Evolutionary conservation across 2,329 filamentous ascomycete genomes (phyloP), one percentile per base, ranked within the genome.

Genomic region (Cladosporium cucumerinum): DNA sequence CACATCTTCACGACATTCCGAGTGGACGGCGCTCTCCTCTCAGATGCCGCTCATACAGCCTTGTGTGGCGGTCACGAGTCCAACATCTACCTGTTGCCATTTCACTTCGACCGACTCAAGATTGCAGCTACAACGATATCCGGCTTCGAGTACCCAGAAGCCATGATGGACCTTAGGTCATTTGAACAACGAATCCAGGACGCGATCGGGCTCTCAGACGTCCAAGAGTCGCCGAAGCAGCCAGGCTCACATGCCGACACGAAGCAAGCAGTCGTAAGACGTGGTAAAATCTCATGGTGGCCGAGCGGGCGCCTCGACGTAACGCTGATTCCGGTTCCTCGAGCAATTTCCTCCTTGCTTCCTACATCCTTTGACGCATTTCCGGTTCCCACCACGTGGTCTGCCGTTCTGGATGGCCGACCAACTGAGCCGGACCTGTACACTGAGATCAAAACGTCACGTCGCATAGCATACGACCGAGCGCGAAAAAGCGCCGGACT

Each of bases 381-480:
- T 8, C 3, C 23, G 18, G n/a, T 18, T n/a, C 26, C 23, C 2
- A 30, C 30, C 4, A 30, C 14, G 1, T 77, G 75, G 74, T 72
- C 75, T 2, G 65, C 89, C 18, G 76, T 79, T 16, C 72, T 89
- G 14, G 87, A 89, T 74, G 78, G 79, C 0, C 65, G 78, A 30
- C 72, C 79, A 3, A 89, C 84, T 0, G 71, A 74, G 0, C 80
- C 83, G 0, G 83, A 83, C 0, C 83, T 86, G n/a, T 90, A 89
- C 73, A 97, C 93, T 0, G 87, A 89, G 65, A 91, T 90, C 80
- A 98, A 99, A 77, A 98, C 94, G 0, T 95, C 91, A 0, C 81
- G 84, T 57, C 86, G 94, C 16, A 79, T 81, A 11, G 82, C 87
- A 74, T 98, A 98, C 76, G 86, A 90, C 54, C 80, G 79, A 2